Conservation (phyloP, 148 eudicot genomes). For the Arctostaphylos glauca region DNA sequence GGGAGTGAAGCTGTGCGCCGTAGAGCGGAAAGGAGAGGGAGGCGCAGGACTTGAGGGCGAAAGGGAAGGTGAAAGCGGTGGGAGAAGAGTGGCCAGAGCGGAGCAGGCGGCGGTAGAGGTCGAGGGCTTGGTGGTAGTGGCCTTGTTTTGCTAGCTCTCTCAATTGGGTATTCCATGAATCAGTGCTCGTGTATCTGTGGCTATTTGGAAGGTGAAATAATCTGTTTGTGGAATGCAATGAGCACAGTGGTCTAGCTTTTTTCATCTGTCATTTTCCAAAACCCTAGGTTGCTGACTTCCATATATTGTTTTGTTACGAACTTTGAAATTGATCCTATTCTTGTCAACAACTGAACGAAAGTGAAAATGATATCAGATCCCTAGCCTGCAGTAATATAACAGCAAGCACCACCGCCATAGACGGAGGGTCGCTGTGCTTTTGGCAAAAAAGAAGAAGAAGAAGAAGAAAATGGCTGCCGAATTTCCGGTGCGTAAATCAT, state of each 20-base stretch:
- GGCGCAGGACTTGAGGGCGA: constrained; percentile 66
- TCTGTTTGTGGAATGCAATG: neutral
- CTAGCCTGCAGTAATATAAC: too few species aligned
- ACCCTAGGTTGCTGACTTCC: neutral
- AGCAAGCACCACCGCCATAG: too few species aligned
- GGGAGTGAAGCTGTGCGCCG: constrained; percentile 64
- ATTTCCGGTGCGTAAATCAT: too few species aligned
- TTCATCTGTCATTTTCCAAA: neutral
- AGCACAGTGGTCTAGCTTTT: neutral
- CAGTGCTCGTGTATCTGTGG: neutral
- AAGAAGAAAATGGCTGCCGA: too few species aligned
- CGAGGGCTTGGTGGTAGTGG: constrained; percentile 44
- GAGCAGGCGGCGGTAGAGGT: constrained; percentile 62
- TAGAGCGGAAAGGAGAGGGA: constrained; percentile 42
- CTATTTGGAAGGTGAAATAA: neutral
- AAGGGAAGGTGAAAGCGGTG: constrained; percentile 67
- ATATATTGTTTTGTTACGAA: too few species aligned
- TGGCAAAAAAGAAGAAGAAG: too few species aligned
- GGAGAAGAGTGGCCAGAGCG: constrained; percentile 46
- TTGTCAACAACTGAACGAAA: too few species aligned
- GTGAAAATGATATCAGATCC: too few species aligned
- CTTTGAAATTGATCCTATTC: too few species aligned
- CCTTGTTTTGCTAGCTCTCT: constrained; percentile 48
- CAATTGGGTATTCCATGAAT: constrained; percentile 56
- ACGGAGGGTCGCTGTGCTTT: too few species aligned